Evolutionary conservation across 352 stramenopile genomes (phyloP), one percentile per base, ranked within the genome.

Genomic region (Discostella stelligera): DNA sequence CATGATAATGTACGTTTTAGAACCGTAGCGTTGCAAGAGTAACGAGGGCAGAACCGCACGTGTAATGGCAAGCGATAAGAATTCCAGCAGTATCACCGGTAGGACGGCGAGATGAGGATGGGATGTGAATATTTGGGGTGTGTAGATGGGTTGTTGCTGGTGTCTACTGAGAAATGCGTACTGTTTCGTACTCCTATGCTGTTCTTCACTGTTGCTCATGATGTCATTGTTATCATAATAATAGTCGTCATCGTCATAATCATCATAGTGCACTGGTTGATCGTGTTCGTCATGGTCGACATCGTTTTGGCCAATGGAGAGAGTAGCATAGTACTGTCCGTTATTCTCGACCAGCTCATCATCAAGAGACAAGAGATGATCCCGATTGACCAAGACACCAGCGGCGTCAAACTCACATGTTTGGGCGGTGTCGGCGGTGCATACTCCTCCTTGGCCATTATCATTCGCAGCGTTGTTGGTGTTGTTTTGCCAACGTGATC

Each of bases 11-110:
- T 96, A 96, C 2, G 89, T 91, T 11, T 76, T 82, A 21, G 78
- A 69, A 16, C 85, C 89, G 71, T 93, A 96, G 18, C 85, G 80
- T 71, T 81, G 58, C 1, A 95, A 61, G 25, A 96, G 83, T 32
- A 95, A 74, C 3, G 71, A 83, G 16, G 91, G 93, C 10, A 95
- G 71, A 3, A 95, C 80, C 0, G 89, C 81, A 58, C 89, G 80
- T 13, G 87, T 94, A 32, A 93, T 58, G 59, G 80, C 83, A 13
- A 94, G 52, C 0, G 92, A 87, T 11, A 96, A 67, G 73, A 95
- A 96, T 82, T 96, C 93, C 30, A 95, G 73, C 27, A 96, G 89
- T 7, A 96, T 58, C 8, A 96, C 93, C 7, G 93, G 93, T 13
- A 96, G 80, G 2, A 96, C 86, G 14, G 86, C 90, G 3, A 94